Evolutionary conservation across 495 filamentous ascomycete species (phyloP).

Genomic region (Neurospora sublineolata): DNA sequence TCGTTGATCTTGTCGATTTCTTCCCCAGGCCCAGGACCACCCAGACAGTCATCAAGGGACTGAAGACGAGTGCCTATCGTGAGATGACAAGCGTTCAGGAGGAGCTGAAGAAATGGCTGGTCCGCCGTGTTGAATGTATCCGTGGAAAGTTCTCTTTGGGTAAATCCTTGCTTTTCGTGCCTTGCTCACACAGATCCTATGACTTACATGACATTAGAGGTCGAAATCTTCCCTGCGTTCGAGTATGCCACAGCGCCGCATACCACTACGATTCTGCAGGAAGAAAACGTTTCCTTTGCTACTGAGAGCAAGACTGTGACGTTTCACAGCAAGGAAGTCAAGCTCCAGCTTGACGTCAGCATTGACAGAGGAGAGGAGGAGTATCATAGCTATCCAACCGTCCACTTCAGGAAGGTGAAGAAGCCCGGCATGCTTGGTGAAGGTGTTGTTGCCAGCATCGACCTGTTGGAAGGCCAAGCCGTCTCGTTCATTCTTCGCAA

Average conservation of each 20-base stretch:
- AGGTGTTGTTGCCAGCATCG: slow-evolving; percentile 47
- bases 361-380: slow-evolving; percentile 44
- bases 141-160: slow-evolving; percentile 47
- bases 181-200: neutral
- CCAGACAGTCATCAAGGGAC: slow-evolving; percentile 28
- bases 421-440: slow-evolving; percentile 42
- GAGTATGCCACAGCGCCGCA: slow-evolving; percentile 53
- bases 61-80: slow-evolving; percentile 37
- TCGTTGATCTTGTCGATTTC: slow-evolving; percentile 59
- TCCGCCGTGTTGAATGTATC: slow-evolving; percentile 59
- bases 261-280: slow-evolving; percentile 36
- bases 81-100: slow-evolving; percentile 39
- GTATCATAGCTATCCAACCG: slow-evolving; percentile 28
- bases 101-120: slow-evolving; percentile 47
- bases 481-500: slow-evolving; percentile 56
- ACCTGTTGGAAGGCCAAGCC: slow-evolving; percentile 50
- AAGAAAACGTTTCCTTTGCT: slow-evolving; percentile 20
- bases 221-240: slow-evolving; percentile 61
- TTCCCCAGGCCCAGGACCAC: slow-evolving; percentile 50
- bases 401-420: slow-evolving; percentile 41
- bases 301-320: slow-evolving; percentile 46
- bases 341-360: slow-evolving; percentile 53
- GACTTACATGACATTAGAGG: slow-evolving; percentile 21
- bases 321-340: slow-evolving; percentile 45
- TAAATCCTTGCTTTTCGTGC: slow-evolving; percentile 6